Evolutionary conservation across 1,139 yeast genomes (phyloP).

Genomic region (Debaryomyces robertsiae): DNA sequence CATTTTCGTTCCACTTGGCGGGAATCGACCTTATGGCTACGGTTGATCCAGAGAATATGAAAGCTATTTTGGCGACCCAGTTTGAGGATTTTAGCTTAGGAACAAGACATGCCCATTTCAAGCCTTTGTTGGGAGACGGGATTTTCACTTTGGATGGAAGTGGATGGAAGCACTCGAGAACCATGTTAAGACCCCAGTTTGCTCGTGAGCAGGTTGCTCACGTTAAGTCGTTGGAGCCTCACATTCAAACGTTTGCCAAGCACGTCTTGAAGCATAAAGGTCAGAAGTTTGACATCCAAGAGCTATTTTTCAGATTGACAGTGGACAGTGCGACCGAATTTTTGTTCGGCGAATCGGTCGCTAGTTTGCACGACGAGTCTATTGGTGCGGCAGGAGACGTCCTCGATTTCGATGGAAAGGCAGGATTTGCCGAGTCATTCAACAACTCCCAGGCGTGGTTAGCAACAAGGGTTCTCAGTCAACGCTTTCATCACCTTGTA

Average conservation of each 20-base stretch:
- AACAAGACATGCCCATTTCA: slow-evolving; percentile 43
- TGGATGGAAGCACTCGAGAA: slow-evolving; percentile 61
- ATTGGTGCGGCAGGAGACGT: slow-evolving; percentile 19
- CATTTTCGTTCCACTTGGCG: slow-evolving; percentile 21
- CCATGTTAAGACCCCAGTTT: slow-evolving; percentile 62
- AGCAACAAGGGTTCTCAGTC: slow-evolving; percentile 40
- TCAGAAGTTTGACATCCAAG: slow-evolving; percentile 48
- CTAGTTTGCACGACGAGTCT: slow-evolving; percentile 35
- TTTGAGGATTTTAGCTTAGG: slow-evolving; percentile 58
- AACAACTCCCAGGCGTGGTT: slow-evolving; percentile 40
- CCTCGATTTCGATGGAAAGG: slow-evolving; percentile 31
- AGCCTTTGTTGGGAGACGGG: slow-evolving; percentile 56
- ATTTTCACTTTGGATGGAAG: slow-evolving; percentile 58
- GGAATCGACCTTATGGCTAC: slow-evolving; percentile 28
- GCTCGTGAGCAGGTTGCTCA: slow-evolving; percentile 57
- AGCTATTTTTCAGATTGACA: slow-evolving; percentile 51
- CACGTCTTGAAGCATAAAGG: slow-evolving; percentile 33
- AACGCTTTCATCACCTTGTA: slow-evolving; percentile 36
- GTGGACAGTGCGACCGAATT: slow-evolving; percentile 62
- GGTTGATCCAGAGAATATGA: slow-evolving; percentile 42
- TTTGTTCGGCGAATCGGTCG: slow-evolving; percentile 57
- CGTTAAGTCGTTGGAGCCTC: slow-evolving; percentile 50
- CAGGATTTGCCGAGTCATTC: slow-evolving; percentile 47
- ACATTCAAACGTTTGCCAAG: slow-evolving; percentile 39
- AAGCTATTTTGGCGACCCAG: slow-evolving; percentile 45